Percentiles rank a stretch among this genome's conserved stretches.
These are phyloP conservation scores for Metarhizium brunneum DNA, from an alignment of 2,329 filamentous ascomycete genomes.

Conservation along the genomic window DNA sequence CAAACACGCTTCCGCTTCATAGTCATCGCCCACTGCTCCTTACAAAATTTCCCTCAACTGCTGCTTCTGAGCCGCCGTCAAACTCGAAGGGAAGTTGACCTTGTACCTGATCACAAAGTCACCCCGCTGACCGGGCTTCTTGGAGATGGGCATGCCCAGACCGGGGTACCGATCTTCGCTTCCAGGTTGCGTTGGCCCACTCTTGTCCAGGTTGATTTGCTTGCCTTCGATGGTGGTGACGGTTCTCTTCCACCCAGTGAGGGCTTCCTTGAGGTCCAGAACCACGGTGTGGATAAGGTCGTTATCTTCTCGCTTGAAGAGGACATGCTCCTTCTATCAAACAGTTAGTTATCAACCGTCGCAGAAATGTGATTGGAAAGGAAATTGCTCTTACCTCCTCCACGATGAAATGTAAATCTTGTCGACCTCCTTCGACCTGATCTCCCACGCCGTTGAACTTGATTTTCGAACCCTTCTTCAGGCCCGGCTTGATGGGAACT, in stretches of 20 bases:
- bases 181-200: conserved; percentile 77
- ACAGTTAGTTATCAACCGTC: conserved; percentile 7
- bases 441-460: conserved; percentile 98
- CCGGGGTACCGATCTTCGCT: conserved; percentile 73
- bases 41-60: conserved; percentile 71
- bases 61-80: conserved; percentile 72
- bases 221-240: conserved; percentile 89
- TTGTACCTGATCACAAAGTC: conserved; percentile 86
- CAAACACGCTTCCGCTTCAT: not conserved
- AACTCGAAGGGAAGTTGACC: conserved; percentile 76
- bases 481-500: conserved; percentile 87
- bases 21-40: conserved; percentile 8
- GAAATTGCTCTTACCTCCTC: conserved; percentile 61
- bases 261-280: conserved; percentile 81
- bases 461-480: conserved; percentile 97
- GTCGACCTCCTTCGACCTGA: conserved; percentile 89
- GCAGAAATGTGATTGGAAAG: too few species aligned
- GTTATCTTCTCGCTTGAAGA: conserved; percentile 81
- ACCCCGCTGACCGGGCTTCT: conserved; percentile 75
- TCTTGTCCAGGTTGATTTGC: conserved; percentile 68
- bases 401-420: conserved; percentile 91
- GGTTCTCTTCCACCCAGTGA: conserved; percentile 90
- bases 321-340: conserved; percentile 70
- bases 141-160: conserved; percentile 90
- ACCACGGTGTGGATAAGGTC: conserved; percentile 73